Evolutionary conservation across 2,329 filamentous ascomycete genomes (phyloP).

Genomic region (Penicillium sclerotiorum): DNA sequence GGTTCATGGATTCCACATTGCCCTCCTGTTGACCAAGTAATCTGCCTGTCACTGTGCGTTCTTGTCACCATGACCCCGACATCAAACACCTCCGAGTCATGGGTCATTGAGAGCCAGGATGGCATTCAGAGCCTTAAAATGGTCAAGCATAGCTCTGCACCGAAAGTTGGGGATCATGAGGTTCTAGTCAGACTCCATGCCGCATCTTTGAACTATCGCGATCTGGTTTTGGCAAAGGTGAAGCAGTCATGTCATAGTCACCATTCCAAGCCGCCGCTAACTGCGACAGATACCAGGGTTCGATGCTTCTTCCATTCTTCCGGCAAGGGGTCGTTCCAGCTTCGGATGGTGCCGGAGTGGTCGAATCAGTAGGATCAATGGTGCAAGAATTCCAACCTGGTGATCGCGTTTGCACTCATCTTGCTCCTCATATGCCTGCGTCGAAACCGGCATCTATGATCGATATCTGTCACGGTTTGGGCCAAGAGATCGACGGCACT

Average conservation of each 20-base stretch:
- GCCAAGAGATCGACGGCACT: constrained; percentile 51
- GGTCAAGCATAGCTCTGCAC: no score
- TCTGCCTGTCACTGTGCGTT: no score
- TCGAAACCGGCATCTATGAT: constrained; percentile 44
- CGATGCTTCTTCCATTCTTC: not conserved
- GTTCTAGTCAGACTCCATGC: constrained; percentile 63
- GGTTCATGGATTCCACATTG: no score
- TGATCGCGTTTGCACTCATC: constrained; percentile 56
- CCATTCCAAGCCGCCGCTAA: not conserved
- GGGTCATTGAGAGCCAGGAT: no score
- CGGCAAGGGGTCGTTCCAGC: constrained; percentile 37
- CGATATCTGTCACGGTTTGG: constrained; percentile 46
- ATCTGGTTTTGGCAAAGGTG: constrained; percentile 39
- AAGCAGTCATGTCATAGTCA: constrained; percentile 40
- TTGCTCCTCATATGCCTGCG: constrained; percentile 51
- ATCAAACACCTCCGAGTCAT: no score
- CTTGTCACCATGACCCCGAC: no score
- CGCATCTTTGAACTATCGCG: constrained; percentile 46
- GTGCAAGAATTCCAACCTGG: constrained; percentile 56
- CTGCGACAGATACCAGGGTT: not conserved
- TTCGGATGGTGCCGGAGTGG: constrained; percentile 46
- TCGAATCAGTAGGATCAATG: constrained; percentile 50
- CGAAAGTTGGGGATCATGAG: constrained; percentile 64
- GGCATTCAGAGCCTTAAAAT: no score
- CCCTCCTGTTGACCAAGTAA: no score